A percentile compares a stretch with the other conserved stretches of the same genome.
These are phyloP conservation scores for Agaricus blazei DNA, from an alignment of 768 basidiomycete genomes.

Conservation along the genomic window DNA sequence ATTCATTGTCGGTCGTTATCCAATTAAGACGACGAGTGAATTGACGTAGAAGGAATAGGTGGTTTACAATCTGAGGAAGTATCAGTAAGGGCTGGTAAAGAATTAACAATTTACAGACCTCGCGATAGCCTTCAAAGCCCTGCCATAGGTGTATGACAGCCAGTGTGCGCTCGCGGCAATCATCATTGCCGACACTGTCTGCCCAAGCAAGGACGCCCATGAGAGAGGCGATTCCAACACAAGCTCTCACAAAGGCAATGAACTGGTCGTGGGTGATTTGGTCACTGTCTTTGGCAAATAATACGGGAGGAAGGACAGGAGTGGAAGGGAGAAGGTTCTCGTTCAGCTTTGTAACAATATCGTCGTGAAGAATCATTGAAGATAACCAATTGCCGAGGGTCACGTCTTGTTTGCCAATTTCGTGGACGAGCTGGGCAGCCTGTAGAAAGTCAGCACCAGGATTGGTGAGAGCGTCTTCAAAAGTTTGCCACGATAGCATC, in stretches of 20 bases:
- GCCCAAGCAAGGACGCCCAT: slow-evolving; percentile 77
- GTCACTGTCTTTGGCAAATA: slow-evolving; percentile 25
- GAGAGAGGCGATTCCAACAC: slow-evolving; percentile 61
- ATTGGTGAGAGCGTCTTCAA: slow-evolving; percentile 59
- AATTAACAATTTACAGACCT: slow-evolving; percentile 44
- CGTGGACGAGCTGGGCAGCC: slow-evolving; percentile 49
- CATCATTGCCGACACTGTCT: slow-evolving; percentile 64
- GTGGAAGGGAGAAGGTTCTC: slow-evolving; percentile 32
- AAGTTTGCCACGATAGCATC: slow-evolving; percentile 51
- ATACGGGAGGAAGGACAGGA: slow-evolving; percentile 29
- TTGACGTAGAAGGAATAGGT: slow-evolving; percentile 66
- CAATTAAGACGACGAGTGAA: slow-evolving; percentile 68
- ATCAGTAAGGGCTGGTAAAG: slow-evolving; percentile 10
- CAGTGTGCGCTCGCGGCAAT: slow-evolving; percentile 59
- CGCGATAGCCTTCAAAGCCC: slow-evolving; percentile 62
- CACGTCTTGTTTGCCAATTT: slow-evolving; percentile 59
- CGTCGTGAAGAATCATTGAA: slow-evolving; percentile 57
- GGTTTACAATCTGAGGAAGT: slow-evolving; percentile 60
- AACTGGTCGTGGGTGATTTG: slow-evolving; percentile 50
- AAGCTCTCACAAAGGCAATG: slow-evolving; percentile 58
- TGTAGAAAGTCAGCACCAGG: slow-evolving; percentile 43
- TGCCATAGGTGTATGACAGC: slow-evolving; percentile 66
- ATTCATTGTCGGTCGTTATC: slow-evolving; percentile 58
- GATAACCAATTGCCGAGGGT: slow-evolving; percentile 71
- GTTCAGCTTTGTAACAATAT: slow-evolving; percentile 41